These are phyloP conservation scores for Chrysochromulina tobinii DNA, from an alignment of 78 protist genomes.

Conservation along the genomic window DNA sequence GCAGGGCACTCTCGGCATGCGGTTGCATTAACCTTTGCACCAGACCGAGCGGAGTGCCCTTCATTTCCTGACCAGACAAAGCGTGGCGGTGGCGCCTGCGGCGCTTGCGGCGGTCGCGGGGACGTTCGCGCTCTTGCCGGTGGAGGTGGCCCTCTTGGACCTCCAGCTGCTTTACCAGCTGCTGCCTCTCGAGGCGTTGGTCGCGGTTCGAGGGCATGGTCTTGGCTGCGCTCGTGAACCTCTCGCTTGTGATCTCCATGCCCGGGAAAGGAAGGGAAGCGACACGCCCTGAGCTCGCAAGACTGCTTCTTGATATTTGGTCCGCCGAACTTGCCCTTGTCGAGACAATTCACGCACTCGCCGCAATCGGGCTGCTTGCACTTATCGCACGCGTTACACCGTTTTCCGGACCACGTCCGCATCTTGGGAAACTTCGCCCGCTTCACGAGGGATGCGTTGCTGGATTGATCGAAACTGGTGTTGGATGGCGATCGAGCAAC, in stretches of 20 bases:
- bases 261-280: neutral
- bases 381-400: too few relatives aligned
- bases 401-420: too few relatives aligned
- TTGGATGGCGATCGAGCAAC: too few relatives aligned
- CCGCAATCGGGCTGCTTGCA: too few relatives aligned
- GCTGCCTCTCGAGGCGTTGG: neutral
- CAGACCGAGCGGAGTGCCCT: too few relatives aligned
- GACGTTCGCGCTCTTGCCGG: neutral
- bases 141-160: neutral
- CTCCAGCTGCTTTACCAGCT: neutral
- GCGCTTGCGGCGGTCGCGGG: neutral
- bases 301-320: neutral
- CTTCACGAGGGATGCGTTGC: too few relatives aligned
- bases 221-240: neutral
- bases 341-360: neutral
- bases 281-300: neutral
- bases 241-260: neutral
- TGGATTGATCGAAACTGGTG: too few relatives aligned
- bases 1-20: neutral
- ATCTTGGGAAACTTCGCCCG: too few relatives aligned
- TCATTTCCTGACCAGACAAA: too few relatives aligned
- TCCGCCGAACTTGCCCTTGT: conserved; percentile 7
- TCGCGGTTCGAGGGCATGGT: too few relatives aligned
- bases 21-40: too few relatives aligned
- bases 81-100: neutral